phyloP scores from a whole-genome alignment of 2,329 filamentous ascomycete species.

The Zymoseptoria passerinii region DNA sequence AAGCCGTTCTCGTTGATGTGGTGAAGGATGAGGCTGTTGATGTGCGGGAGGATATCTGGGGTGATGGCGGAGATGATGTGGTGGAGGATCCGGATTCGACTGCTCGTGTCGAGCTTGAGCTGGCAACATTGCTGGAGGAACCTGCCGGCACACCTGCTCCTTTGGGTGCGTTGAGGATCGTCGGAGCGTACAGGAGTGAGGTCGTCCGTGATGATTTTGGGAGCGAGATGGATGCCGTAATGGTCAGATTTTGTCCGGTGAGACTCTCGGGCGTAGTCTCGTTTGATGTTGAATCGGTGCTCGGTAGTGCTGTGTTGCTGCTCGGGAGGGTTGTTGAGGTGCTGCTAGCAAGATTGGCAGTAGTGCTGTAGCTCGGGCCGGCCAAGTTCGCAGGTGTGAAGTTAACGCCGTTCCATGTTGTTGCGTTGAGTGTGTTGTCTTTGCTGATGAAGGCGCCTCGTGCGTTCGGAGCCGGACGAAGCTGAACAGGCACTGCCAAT shows the following conservation, averaged over 20 bases:
- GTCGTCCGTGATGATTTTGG: neutral
- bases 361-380: neutral
- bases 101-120: neutral
- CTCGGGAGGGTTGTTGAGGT: neutral
- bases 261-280: neutral
- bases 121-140: neutral
- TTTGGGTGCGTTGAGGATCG: neutral
- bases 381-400: neutral
- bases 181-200: neutral
- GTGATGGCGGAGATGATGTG: neutral
- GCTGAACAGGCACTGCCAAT: constrained; percentile 2
- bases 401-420: constrained; percentile 7
- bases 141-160: neutral
- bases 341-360: neutral
- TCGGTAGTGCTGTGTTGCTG: neutral
- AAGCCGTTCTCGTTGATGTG: neutral
- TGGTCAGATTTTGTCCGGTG: neutral
- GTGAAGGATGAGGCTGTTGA: neutral
- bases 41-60: neutral
- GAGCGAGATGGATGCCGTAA: neutral
- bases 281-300: neutral
- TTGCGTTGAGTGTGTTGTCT: constrained; percentile 17
- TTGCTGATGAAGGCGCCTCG: constrained; percentile 10
- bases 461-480: neutral
- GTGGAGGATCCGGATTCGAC: neutral